Evolutionary conservation across 225 moss, liverwort and hornwort genomes (phyloP).

Genomic region (Sphagnum tenellum): DNA sequence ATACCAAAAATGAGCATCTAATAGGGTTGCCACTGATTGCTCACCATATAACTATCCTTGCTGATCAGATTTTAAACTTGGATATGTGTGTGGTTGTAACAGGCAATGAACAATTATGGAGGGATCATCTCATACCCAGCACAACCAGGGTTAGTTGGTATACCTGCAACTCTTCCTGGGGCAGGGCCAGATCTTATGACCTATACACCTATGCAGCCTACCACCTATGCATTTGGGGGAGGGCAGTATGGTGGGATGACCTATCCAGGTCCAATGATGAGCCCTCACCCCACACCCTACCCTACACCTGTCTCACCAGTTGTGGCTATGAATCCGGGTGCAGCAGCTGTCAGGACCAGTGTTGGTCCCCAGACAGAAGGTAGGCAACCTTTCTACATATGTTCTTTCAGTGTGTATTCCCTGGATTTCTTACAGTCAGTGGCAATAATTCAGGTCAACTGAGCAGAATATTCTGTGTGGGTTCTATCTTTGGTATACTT

Average conservation of each 20-base stretch:
- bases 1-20: no score
- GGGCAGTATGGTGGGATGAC: slow-evolving; percentile 51
- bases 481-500: not conserved
- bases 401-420: not conserved
- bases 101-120: slow-evolving; percentile 46
- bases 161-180: slow-evolving; percentile 51
- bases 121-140: slow-evolving; percentile 40
- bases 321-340: slow-evolving; percentile 71
- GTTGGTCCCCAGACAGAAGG: slow-evolving; percentile 93
- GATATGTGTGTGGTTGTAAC: slow-evolving; percentile 8
- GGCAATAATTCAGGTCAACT: not conserved
- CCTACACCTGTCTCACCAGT: slow-evolving; percentile 49
- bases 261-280: slow-evolving; percentile 58
- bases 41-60: no score
- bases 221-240: slow-evolving; percentile 49
- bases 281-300: slow-evolving; percentile 60
- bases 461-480: not conserved
- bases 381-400: slow-evolving; percentile 2
- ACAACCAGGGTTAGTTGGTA: slow-evolving; percentile 43
- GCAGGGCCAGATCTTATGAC: slow-evolving; percentile 65
- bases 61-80: no score
- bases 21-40: no score
- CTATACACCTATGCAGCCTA: slow-evolving; percentile 63
- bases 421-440: not conserved
- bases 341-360: slow-evolving; percentile 63